Base-by-base conservation (phyloP, 176 grass and related monocot genomes). In the Hordeum vulgare region DNA sequence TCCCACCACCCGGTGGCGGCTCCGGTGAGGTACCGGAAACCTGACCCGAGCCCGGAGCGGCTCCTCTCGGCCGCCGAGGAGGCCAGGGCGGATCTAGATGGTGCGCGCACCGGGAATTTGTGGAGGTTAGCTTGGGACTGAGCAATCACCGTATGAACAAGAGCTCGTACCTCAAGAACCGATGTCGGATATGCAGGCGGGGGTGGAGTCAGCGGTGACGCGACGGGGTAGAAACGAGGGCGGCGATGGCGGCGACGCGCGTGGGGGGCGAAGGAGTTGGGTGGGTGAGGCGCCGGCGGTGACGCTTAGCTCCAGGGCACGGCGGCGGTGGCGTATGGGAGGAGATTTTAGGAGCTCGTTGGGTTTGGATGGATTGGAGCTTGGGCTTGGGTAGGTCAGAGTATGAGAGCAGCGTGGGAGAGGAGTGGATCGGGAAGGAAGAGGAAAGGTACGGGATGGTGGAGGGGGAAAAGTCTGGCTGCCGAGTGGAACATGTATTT, bases 1-100 rank as follows among this genome's bases (percentile, higher is more conserved):
- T 96, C 93, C 96, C 96, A 98, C 95, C 90, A 98, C 75, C 92
- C 93, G 51, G 84, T 86, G 84, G 89, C 89, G 78, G 87, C 81
- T 61, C 95, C 88, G 76, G 89, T 24, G 65, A 98, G 78, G 90
- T 92, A 94, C 82, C 93, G 93, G 69, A 98, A 79, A 66, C 95
- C 89, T 11, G 92, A 83, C n/a, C 92, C 90, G 60, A 94, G 80
- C 63, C 95, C 90, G 56, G 88, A 83, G 81, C 95, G 86, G 80
- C 83, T 80, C 89, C 86, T 91, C 73, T 88, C 95, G 74, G 84
- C 84, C 74, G 75, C 84, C 89, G 77, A 84, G 64, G 90, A 92
- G 88, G 81, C 78, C 88, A 91, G 71, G 71, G 71, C 71, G 71
- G 71, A 74, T 74, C 71, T 74, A 33, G 71, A 74, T 74, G 42